phyloP scores from a whole-genome alignment of 371 early-diverging fungal genomes.

The Syncephalis plumigaleata region DNA sequence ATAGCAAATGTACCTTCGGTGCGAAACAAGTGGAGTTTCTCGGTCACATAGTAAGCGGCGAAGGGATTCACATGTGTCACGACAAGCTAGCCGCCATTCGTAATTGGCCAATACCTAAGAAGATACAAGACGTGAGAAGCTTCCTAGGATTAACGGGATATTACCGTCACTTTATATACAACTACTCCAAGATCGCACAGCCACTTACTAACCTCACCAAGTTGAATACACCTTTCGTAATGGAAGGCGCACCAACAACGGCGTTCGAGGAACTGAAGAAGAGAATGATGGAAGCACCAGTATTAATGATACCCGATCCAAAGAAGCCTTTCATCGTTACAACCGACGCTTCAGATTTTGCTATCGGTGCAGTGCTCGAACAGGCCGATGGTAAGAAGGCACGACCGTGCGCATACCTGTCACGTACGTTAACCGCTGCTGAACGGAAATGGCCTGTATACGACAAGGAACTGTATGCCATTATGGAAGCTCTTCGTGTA shows the following conservation, averaged over 20 bases:
- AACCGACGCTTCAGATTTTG: conserved; percentile 14
- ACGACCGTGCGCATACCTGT: conserved; percentile 1
- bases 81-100: conserved; percentile 6
- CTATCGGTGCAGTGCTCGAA: conserved; percentile 12
- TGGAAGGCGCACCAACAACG: conserved; percentile 8
- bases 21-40: neutral
- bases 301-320: conserved; percentile 11
- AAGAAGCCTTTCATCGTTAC: conserved; percentile 8
- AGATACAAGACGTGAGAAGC: conserved; percentile 13
- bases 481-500: conserved; percentile 5
- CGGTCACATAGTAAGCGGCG: neutral
- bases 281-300: conserved; percentile 5
- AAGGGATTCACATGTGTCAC: conserved; percentile 4
- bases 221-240: conserved; percentile 7
- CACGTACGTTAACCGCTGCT: conserved; percentile 6
- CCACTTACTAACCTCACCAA: conserved; percentile 20
- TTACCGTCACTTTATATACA: conserved; percentile 15
- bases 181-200: conserved; percentile 14
- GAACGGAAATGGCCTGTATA: conserved; percentile 11
- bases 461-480: conserved; percentile 15
- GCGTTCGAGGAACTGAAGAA: conserved; percentile 12
- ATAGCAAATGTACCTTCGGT: neutral
- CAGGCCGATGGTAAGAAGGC: conserved; percentile 6
- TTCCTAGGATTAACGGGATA: conserved; percentile 16
- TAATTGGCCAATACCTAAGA: conserved; percentile 7